phyloP scores from a whole-genome alignment of 208 protist species.

The Trypanosoma rangeli region DNA sequence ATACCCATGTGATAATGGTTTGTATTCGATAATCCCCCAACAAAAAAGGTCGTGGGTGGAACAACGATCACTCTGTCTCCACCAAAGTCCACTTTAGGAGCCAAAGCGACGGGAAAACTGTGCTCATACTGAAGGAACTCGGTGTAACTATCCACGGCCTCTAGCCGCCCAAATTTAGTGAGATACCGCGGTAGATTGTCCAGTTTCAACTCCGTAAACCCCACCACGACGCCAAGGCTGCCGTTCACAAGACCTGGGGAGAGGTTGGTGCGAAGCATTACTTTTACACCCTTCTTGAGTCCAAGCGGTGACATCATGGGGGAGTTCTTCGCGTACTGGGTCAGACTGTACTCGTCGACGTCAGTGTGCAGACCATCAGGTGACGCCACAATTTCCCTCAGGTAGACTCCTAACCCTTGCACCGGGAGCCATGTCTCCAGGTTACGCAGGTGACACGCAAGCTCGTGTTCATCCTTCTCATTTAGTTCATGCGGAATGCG shows the following conservation, averaged over 20 bases:
- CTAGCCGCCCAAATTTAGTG: slow-evolving; percentile 33
- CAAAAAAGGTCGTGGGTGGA: slow-evolving; percentile 57
- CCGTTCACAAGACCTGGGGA: slow-evolving; percentile 78
- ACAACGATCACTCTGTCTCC: slow-evolving; percentile 51
- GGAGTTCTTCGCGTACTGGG: slow-evolving; percentile 55
- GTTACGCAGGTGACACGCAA: slow-evolving; percentile 37
- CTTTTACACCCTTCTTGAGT: slow-evolving; percentile 73
- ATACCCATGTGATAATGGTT: slow-evolving; percentile 68
- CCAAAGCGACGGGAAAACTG: slow-evolving; percentile 46
- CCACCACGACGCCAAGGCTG: slow-evolving; percentile 82
- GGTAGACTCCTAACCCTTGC: slow-evolving; percentile 35
- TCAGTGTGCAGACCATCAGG: slow-evolving; percentile 80
- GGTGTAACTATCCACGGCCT: slow-evolving; percentile 47
- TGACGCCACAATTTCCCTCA: slow-evolving; percentile 58
- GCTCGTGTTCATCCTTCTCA: slow-evolving; percentile 35
- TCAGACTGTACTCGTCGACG: slow-evolving; percentile 65
- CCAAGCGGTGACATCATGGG: slow-evolving; percentile 48
- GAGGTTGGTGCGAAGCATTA: slow-evolving; percentile 88
- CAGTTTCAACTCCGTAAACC: slow-evolving; percentile 52
- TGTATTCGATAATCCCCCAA: slow-evolving; percentile 75
- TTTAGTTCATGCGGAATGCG: slow-evolving; percentile 57
- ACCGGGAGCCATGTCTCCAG: slow-evolving; percentile 23
- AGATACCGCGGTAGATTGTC: slow-evolving; percentile 53
- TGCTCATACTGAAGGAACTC: slow-evolving; percentile 74
- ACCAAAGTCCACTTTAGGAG: slow-evolving; percentile 80